A percentile compares a stretch with the other conserved stretches of the same genome.
Evolutionary conservation across 139 green algal genomes (phyloP).

Genomic region (Picochlorum sp.): DNA sequence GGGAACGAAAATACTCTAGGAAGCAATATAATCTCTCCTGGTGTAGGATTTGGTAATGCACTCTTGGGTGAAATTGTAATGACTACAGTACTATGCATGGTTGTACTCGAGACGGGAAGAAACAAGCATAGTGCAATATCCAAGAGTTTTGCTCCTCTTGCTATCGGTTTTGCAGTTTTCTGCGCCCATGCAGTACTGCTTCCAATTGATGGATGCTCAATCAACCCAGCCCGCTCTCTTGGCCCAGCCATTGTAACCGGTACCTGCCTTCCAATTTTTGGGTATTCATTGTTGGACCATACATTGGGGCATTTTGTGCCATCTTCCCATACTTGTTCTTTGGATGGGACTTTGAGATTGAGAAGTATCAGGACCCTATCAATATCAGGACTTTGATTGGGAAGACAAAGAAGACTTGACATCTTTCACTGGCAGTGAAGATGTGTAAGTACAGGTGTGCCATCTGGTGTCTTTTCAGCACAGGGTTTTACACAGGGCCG

Average conservation of each 20-base stretch:
- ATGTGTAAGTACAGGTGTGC: too few species aligned
- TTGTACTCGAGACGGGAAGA: constrained; percentile 23
- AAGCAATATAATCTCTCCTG: constrained; percentile 11
- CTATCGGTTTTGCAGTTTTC: constrained; percentile 35
- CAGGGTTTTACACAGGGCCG: too few species aligned
- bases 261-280: constrained; percentile 19
- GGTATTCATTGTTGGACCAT: constrained; percentile 29
- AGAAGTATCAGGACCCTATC: not conserved
- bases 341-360: constrained; percentile 10
- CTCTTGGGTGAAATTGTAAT: constrained; percentile 21
- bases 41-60: constrained; percentile 22
- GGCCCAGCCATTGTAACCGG: constrained; percentile 38
- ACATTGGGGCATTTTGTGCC: constrained; percentile 9
- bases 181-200: constrained; percentile 26
- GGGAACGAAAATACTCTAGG: not conserved
- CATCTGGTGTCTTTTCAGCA: too few species aligned
- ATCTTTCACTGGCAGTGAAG: too few species aligned
- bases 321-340: constrained; percentile 25
- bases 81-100: constrained; percentile 20
- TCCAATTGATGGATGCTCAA: constrained; percentile 31
- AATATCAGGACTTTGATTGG: not conserved
- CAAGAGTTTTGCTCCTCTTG: constrained; percentile 15
- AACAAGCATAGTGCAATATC: constrained; percentile 11
- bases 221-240: constrained; percentile 42
- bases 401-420: too few species aligned